Evolutionary conservation across 2,329 filamentous ascomycete species (phyloP).

Genomic region (Didymella pinodella): DNA sequence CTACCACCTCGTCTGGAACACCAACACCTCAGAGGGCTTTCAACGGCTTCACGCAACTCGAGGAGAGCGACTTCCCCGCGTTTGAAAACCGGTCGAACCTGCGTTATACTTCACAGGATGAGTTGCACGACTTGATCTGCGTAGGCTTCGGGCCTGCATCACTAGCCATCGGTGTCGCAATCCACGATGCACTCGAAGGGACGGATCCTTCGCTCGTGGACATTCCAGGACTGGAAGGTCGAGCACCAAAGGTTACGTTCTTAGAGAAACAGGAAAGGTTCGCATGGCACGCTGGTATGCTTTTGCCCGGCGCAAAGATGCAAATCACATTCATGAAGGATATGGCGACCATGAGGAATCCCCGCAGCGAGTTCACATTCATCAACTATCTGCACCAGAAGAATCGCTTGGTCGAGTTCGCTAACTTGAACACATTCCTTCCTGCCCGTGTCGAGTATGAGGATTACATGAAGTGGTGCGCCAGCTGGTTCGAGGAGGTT

Average conservation of each 20-base stretch:
- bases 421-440: conserved; percentile 87
- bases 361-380: conserved; percentile 91
- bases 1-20: conserved; percentile 27
- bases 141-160: conserved; percentile 94
- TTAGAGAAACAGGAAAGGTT: conserved; percentile 85
- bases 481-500: conserved; percentile 74
- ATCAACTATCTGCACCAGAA: conserved; percentile 90
- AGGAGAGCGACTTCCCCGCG: conserved; percentile 38
- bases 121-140: conserved; percentile 84
- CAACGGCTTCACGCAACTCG: conserved; percentile 39
- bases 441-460: conserved; percentile 90
- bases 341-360: conserved; percentile 86
- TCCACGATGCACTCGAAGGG: conserved; percentile 73
- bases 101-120: conserved; percentile 63
- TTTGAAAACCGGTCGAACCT: conserved; percentile 57
- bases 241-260: conserved; percentile 78
- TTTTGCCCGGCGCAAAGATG: conserved; percentile 92
- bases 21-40: conserved; percentile 42
- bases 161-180: conserved; percentile 84
- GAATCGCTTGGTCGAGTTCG: conserved; percentile 84
- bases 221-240: conserved; percentile 46
- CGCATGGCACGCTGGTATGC: conserved; percentile 95
- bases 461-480: conserved; percentile 94
- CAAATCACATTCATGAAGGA: conserved; percentile 98
- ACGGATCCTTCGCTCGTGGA: conserved; percentile 46